Base-by-base conservation (phyloP, 352 stramenopile genomes). In the Phytophthora colocasiae region DNA sequence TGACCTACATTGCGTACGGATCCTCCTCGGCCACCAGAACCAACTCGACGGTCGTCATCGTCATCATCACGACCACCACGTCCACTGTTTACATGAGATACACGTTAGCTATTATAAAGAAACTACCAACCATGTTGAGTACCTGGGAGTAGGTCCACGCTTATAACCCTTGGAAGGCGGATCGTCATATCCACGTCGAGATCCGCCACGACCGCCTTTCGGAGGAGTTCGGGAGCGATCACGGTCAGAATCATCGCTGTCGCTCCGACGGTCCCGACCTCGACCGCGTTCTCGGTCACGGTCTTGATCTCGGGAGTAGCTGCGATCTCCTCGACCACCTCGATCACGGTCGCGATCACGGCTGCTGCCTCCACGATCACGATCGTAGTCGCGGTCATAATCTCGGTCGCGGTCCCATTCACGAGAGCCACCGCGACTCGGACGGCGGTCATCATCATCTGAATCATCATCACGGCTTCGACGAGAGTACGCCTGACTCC, bases 31-130 rank as follows among this genome's bases (percentile, higher is more conserved):
- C 58, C 46, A n/a, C 58, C 32, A 14, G 59, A 34, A 36, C 63
- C 59, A 17, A 52, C 57, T 43, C 78, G 66, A 19, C 77, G 80
- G n/a, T 81, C 63, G 11, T 78, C 75, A 11, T 91, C 77, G n/a
- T 91, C 80, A 44, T 90, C 81, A 11, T 87, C 84, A 52, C 74
- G 73, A 31, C 71, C 68, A 10, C 71, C 64, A 11, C 78, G 69
- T 22, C 79, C 65, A 10, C 67, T 65, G 22, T 26, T 10, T 48
- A 32, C 27, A 36, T 1, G 41, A 22, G 27, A 38, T 44, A 38
- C 1, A 15, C 4, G 27, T 73, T 31, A 71, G 49, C 46, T 17
- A 19, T 19, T 10, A 27, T 29, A 45, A 22, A 9, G 12, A 43
- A 12, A 34, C 24, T 57, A 14, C 0, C 8, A 15, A 41, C 3